Evolutionary conservation across 805 yeast genomes (phyloP), one percentile per base, ranked within the genome.

Genomic region (Metschnikowia koreensis): DNA sequence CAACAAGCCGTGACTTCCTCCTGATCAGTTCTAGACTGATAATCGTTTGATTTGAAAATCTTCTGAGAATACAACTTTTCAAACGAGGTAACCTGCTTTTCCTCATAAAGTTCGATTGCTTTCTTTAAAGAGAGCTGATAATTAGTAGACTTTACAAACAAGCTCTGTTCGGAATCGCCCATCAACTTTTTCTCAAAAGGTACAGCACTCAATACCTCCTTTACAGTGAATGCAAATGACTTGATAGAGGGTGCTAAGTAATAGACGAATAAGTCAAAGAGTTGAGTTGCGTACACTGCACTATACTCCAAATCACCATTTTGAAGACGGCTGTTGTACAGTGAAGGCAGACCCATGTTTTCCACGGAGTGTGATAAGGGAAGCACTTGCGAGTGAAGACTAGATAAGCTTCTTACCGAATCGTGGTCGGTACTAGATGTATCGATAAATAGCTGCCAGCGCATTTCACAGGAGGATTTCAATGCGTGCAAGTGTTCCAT

Each of bases 1-100:
- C 94, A 87, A 43, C 88, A 81, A 0, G 96, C 96, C 1, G 92
- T 87, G 3, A 88, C 86, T 57, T 87, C 91, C 67, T 88, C 96
- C 59, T 85, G 87, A 53, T 83, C 86, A 1, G 85, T 75, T 53
- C 75, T 79, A 39, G 75, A 62, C 61, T 69, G 39, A 60, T 75
- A 59, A 45, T 68, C 61, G 52, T 62, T 52, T 1, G 66, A 51
- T 39, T 70, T 69, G 63, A 84, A 84, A 7, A 81, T 69, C 4
- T 77, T 77, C 60, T 83, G 82, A 2, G 74, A 67, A 59, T 89
- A 88, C 13, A 88, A 66, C 55, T 74, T 76, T 37, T 75, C 75
- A 49, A 88, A 77, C 0, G 93, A 82, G 45, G 70, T 71, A 0
- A 69, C 68, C 49, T 89, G 86, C 41, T 84, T 85, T 1, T 63